Conservation (phyloP, 2,329 filamentous ascomycete genomes). For the Cordyceps tenuipes region DNA sequence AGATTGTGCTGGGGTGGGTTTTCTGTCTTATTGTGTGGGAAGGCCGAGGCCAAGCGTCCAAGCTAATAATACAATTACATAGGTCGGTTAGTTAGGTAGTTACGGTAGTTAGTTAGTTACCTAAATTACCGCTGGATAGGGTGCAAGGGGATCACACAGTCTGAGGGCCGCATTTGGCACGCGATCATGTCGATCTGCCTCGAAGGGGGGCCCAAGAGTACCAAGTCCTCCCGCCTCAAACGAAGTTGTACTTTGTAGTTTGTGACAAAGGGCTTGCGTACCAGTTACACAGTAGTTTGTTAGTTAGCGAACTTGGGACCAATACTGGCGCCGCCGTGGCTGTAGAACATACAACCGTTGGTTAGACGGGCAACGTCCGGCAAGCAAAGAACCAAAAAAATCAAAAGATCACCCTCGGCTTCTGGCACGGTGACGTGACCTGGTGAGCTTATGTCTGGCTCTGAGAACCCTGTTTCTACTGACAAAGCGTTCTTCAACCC, state of each 20-base stretch:
- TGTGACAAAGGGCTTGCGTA: no score
- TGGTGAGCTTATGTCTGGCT: not conserved
- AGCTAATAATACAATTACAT: not conserved
- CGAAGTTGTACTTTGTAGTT: no score
- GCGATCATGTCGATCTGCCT: conserved; percentile 12
- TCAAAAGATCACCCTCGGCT: not conserved
- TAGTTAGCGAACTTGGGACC: no score
- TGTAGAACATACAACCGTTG: no score
- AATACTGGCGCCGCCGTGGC: no score
- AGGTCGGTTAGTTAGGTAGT: not conserved
- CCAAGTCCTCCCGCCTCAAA: no score
- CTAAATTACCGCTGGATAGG: not conserved
- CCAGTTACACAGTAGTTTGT: no score
- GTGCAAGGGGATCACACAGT: not conserved
- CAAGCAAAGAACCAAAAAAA: not conserved
- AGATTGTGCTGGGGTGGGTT: not conserved
- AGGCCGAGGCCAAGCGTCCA: not conserved
- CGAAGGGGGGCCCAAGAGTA: not conserved
- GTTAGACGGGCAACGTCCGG: not conserved
- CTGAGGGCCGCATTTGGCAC: conserved; percentile 8
- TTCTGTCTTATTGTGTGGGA: not conserved
- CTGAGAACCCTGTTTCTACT: not conserved
- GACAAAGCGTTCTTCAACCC: not conserved
- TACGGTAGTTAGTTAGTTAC: no score
- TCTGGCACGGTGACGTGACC: conserved; percentile 2